A percentile compares a stretch with the other conserved stretches of the same genome.
These are phyloP conservation scores for Amphicarpaea edgeworthii DNA, from an alignment of 306 rosid genomes.

Conservation along the genomic window DNA sequence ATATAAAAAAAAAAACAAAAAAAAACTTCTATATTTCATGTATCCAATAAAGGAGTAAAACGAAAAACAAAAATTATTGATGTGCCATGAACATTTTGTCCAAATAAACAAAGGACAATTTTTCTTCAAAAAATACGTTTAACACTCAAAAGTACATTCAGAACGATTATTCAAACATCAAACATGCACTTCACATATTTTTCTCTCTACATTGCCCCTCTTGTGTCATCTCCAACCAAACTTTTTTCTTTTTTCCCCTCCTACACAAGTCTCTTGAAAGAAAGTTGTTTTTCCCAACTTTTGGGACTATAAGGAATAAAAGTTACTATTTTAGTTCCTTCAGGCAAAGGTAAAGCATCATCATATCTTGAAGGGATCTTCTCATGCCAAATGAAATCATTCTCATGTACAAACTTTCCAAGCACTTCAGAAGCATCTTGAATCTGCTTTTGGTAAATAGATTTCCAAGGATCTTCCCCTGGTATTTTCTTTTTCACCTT, in stretches of 20 bases:
- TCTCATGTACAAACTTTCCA: slow-evolving; percentile 68
- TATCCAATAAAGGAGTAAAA: neutral
- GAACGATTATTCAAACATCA: neutral
- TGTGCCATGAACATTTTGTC: slow-evolving; percentile 14
- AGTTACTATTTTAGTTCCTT: slow-evolving; percentile 65
- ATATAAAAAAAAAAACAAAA: too few relatives aligned
- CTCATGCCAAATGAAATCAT: slow-evolving; percentile 76
- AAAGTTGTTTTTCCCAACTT: slow-evolving; percentile 72
- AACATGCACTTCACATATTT: neutral
- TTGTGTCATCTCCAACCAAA: neutral
- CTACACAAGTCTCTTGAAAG: slow-evolving; percentile 52
- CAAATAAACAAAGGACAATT: neutral
- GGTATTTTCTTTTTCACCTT: slow-evolving; percentile 55
- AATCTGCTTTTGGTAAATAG: slow-evolving; percentile 55
- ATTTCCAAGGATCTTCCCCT: slow-evolving; percentile 61
- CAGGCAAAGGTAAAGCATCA: slow-evolving; percentile 59
- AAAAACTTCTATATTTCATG: too few relatives aligned
- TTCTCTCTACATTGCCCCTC: neutral
- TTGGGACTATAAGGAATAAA: slow-evolving; percentile 63
- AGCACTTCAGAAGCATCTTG: slow-evolving; percentile 61
- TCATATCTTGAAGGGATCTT: slow-evolving; percentile 55
- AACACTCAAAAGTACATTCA: neutral
- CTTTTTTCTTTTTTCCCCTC: neutral
- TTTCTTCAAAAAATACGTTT: neutral
- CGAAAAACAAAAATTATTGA: slow-evolving; percentile 13